Evolutionary conservation across 768 basidiomycete genomes (phyloP), one percentile per base, ranked within the genome.

Genomic region (Boletus eberwhitei): DNA sequence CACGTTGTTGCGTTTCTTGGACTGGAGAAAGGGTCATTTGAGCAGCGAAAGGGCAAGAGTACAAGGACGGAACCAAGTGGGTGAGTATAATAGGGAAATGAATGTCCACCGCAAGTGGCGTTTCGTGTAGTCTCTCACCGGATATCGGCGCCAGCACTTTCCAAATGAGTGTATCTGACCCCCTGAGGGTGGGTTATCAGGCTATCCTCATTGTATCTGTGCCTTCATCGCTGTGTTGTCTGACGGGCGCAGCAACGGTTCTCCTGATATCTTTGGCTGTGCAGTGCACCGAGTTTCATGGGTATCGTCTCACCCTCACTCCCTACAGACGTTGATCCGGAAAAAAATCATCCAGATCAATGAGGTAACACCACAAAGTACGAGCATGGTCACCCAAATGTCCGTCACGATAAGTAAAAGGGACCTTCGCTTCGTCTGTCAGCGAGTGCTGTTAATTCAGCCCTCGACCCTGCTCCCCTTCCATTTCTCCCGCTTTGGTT

Each of bases 1-100:
- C 52, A 53, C 66, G 11, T 55, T 70, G 62, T 17, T 62, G 60
- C 2, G 35, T 9, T 42, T 67, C 67, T 43, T 54, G 68, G 5
- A 46, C 38, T 9, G 54, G n/a, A 14, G 53, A 21, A 0, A 29
- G 42, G 38, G 67, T 26, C 65, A 67, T 67, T 44, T 22, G 41
- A 17, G 22, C 36, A 12, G n/a, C 12, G 8, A n/a, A 41, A 45
- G 39, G 51, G 42, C 51, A 17, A 32, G 41, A n/a, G 44, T 44
- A 38, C 19, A 31, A 58, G 42, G 5, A 62, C 41, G 60, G 48
- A 57, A 53, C 42, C 37, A 51, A 32, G 62, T 52, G 54, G 62
- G 55, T 37, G 50, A 32, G 8, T 32, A 32, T 65, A 59, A 62
- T 54, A 57, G 38, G 40, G 44, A 64, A 64, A 59, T 49, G 52